These are phyloP conservation scores for Kurtzmaniella natalensis DNA, from an alignment of 1,139 yeast genomes.

Conservation along the genomic window DNA sequence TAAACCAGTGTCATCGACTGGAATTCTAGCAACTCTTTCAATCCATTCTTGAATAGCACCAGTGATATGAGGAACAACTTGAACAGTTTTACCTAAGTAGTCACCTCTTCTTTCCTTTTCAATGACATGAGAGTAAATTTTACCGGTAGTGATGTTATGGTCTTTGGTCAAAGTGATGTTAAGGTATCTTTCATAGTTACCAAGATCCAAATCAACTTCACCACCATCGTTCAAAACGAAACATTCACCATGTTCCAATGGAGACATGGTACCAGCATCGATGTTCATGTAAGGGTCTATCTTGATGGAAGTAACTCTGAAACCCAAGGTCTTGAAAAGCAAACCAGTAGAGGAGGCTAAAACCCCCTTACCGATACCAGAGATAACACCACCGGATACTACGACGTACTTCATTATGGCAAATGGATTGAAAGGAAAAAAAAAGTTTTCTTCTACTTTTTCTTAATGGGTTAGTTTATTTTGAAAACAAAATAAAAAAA, in stretches of 20 bases:
- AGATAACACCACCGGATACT: slow-evolving; percentile 97
- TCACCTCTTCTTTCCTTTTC: slow-evolving; percentile 96
- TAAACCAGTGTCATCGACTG: slow-evolving; percentile 88
- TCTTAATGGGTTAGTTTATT: too few species aligned
- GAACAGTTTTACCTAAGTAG: slow-evolving; percentile 98
- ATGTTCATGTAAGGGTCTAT: slow-evolving; percentile 99
- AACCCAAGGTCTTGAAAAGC: slow-evolving; percentile 86
- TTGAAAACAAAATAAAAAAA: too few species aligned
- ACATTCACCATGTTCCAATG: slow-evolving; percentile 98
- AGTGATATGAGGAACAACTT: slow-evolving; percentile 97
- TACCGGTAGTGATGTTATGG: slow-evolving; percentile 98
- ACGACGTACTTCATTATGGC: slow-evolving; percentile 89
- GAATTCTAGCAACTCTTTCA: slow-evolving; percentile 84
- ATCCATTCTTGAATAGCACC: slow-evolving; percentile 99
- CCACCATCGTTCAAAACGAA: slow-evolving; percentile 98
- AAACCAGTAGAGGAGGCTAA: slow-evolving; percentile 96
- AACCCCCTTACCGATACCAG: slow-evolving; percentile 99
- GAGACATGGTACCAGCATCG: slow-evolving; percentile 99
- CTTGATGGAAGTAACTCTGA: slow-evolving; percentile 93
- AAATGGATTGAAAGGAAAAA: too few species aligned
- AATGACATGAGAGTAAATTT: slow-evolving; percentile 89
- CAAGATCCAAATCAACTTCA: slow-evolving; percentile 95
- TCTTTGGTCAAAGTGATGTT: slow-evolving; percentile 89
- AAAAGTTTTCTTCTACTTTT: too few species aligned
- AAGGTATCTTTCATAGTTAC: slow-evolving; percentile 95